A percentile compares a stretch with the other conserved stretches of the same genome.
These are phyloP conservation scores for Eremothecium cymbalariae DNA, from an alignment of 1,139 yeast species.

Conservation along the genomic window DNA sequence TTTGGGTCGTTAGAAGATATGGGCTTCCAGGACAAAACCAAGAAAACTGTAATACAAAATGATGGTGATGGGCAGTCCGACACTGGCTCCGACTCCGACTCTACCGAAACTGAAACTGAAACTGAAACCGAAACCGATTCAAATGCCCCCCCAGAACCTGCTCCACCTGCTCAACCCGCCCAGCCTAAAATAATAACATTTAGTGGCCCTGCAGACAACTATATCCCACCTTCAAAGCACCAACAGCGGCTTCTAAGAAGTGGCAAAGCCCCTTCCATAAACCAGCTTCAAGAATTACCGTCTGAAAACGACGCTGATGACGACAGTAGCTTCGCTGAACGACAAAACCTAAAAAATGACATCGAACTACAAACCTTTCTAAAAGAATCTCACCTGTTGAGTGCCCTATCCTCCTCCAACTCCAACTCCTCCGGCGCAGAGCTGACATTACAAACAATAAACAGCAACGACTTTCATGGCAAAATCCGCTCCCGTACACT, in stretches of 20 bases:
- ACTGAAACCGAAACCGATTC: background rate
- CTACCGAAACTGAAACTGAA: conserved; percentile 1
- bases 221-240: conserved; percentile 34
- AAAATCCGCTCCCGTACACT: conserved; percentile 69
- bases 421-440: conserved; percentile 67
- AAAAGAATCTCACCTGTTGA: conserved; percentile 76
- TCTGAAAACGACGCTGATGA: conserved; percentile 15
- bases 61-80: conserved; percentile 8
- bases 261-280: conserved; percentile 30
- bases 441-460: conserved; percentile 54
- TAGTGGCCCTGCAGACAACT: conserved; percentile 24
- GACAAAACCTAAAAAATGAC: conserved; percentile 63
- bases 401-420: conserved; percentile 37
- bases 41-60: conserved; percentile 24
- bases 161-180: background rate
- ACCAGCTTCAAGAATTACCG: conserved; percentile 9
- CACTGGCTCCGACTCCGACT: conserved; percentile 16
- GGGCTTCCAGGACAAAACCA: conserved; percentile 53
- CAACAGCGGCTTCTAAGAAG: conserved; percentile 39
- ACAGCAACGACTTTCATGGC: conserved; percentile 61
- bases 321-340: conserved; percentile 26
- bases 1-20: conserved; percentile 54
- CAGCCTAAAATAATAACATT: conserved; percentile 43
- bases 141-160: background rate
- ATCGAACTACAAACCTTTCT: conserved; percentile 73